Base-by-base conservation (phyloP, 352 stramenopile species). In the Phytophthora citricola region DNA sequence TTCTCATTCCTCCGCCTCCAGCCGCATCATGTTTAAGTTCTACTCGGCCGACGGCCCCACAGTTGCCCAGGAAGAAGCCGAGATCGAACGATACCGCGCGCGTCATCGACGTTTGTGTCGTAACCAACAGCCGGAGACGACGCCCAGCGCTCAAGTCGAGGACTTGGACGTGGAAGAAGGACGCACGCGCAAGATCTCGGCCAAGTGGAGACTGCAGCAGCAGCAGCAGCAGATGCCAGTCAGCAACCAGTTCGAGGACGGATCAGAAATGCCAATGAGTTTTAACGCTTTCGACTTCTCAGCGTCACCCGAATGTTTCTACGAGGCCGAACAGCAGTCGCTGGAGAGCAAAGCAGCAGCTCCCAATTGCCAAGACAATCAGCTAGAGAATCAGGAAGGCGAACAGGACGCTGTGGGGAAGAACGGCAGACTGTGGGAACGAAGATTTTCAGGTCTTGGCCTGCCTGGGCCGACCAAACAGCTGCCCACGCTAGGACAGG, bases 201-300 rank as follows among this genome's bases (percentile, higher is more conserved):
- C 61, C 49, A 70, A 66, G 40, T 71, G 71, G 63, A 66, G 65
- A 2, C 67, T 63, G 2, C 60, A 80, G 38, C 56, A 73, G 24
- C 54, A 70, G 24, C 68, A 69, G 39, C 58, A 58, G 7, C 66
- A 63, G 17, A 20, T 69, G 36, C 60, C 61, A 9, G 38, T 73
- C 2, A 59, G 27, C 41, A 73, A 76, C 8, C 73, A 76, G 31
- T 58, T 70, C 11, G 34, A 66, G 10, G 63, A 69, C 7, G 50
- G 52, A 26, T 26, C 61, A 10, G 65, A 74, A 44, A 47, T 68
- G 59, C 56, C 49, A 51, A 44, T 58, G 56, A 31, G 46, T 38
- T 78, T 83, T 36, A 85, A 83, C 49, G 78, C 78, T 17, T 85
- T 87, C 56, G 76, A 85, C 66, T 83, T 81, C 34, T 69, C 52